Percentiles rank a stretch among this genome's conserved stretches.
Conservation (phyloP, 2,329 filamentous ascomycete genomes). For the Emmonsiellopsis sp. region DNA sequence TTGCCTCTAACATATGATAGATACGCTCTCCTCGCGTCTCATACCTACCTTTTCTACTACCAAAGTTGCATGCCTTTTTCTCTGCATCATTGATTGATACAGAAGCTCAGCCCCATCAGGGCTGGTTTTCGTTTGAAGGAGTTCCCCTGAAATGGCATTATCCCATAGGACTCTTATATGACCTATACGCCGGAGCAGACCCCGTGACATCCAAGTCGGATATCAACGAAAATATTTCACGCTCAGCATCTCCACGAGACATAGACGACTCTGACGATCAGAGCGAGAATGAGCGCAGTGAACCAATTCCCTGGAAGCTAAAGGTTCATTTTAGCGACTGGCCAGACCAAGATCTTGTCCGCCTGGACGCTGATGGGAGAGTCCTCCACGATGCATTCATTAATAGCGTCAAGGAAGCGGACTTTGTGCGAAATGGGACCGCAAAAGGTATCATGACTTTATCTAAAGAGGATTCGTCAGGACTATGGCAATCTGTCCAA, state of each 20-base stretch:
- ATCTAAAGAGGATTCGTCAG: slow-evolving; percentile 72
- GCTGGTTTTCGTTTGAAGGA: slow-evolving; percentile 59
- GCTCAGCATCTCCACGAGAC: slow-evolving; percentile 5
- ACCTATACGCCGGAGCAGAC: slow-evolving; percentile 55
- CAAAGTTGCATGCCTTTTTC: slow-evolving; percentile 57
- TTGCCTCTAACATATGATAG: slow-evolving; percentile 23
- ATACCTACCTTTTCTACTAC: slow-evolving; percentile 58
- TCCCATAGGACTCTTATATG: slow-evolving; percentile 59
- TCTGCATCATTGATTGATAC: slow-evolving; percentile 49
- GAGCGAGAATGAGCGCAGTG: neutral
- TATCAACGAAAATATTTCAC: slow-evolving; percentile 8
- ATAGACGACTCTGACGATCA: neutral
- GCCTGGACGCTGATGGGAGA: slow-evolving; percentile 45
- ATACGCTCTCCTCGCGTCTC: slow-evolving; percentile 57
- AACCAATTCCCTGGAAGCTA: slow-evolving; percentile 52
- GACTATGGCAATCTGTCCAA: slow-evolving; percentile 72
- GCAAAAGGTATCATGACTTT: slow-evolving; percentile 85
- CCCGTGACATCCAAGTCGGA: slow-evolving; percentile 25
- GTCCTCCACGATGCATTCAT: slow-evolving; percentile 58
- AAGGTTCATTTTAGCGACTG: slow-evolving; percentile 53
- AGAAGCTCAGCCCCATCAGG: slow-evolving; percentile 40
- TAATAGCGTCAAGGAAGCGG: slow-evolving; percentile 68
- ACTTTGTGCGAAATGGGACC: slow-evolving; percentile 79
- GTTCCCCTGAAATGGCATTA: slow-evolving; percentile 67
- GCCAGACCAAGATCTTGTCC: slow-evolving; percentile 50